Evolutionary conservation across 768 basidiomycete species (phyloP).

Genomic region (Rhizopogon vesiculosus): DNA sequence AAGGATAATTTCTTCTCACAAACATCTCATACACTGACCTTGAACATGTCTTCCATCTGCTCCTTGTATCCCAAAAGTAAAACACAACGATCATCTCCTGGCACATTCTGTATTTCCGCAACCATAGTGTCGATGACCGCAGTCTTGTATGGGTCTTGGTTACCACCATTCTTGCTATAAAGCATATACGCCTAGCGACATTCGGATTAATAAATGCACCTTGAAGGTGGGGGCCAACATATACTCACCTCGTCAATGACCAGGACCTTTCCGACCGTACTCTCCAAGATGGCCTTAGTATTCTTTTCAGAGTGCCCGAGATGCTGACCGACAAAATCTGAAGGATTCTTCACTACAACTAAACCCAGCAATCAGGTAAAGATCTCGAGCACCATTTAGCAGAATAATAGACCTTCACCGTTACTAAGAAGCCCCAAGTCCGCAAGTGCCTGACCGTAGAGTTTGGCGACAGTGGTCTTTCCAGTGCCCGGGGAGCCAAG

Average conservation of each 20-base stretch:
- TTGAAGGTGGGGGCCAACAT: conserved; percentile 2
- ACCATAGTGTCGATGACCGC: conserved; percentile 73
- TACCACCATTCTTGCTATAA: conserved; percentile 34
- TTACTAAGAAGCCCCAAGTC: conserved; percentile 56
- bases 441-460: conserved; percentile 55
- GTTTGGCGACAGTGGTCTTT: conserved; percentile 58
- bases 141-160: conserved; percentile 53
- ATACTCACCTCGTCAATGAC: conserved; percentile 61
- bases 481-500: conserved; percentile 63
- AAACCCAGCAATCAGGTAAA: neutral
- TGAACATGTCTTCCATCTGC: conserved; percentile 72
- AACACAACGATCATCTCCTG: conserved; percentile 68
- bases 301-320: conserved; percentile 61
- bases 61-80: conserved; percentile 61
- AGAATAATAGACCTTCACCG: conserved; percentile 49
- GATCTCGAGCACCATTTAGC: neutral
- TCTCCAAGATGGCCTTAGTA: conserved; percentile 59
- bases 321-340: conserved; percentile 57
- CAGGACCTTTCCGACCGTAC: conserved; percentile 58
- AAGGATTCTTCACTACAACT: conserved; percentile 66
- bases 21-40: conserved; percentile 31
- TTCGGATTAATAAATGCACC: neutral
- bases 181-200: conserved; percentile 63
- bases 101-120: conserved; percentile 64
- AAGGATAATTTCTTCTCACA: neutral